Evolutionary conservation across 2,329 filamentous ascomycete genomes (phyloP).

Genomic region (Pseudogymnoascus sp.): DNA sequence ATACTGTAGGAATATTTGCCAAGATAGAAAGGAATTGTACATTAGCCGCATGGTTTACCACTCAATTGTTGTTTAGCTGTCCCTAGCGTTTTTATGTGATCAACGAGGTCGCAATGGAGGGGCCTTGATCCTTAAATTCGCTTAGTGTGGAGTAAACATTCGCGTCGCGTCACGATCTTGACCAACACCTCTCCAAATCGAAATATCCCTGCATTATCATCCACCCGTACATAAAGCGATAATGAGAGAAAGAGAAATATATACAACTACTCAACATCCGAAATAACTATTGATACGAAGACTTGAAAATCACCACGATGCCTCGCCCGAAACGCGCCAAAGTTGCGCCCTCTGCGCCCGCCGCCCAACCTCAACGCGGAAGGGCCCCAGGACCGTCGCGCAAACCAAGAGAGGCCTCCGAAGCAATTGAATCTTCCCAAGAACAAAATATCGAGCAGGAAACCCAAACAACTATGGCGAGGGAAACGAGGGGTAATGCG

Average conservation of each 20-base stretch:
- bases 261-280: background rate
- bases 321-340: constrained; percentile 30
- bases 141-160: constrained; percentile 7
- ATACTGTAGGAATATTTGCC: constrained; percentile 1
- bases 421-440: constrained; percentile 19
- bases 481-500: background rate
- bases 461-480: constrained; percentile 12
- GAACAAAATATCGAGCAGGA: constrained; percentile 28
- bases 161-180: constrained; percentile 11
- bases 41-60: background rate
- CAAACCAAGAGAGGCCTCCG: background rate
- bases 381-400: constrained; percentile 11
- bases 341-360: constrained; percentile 25
- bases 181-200: constrained; percentile 1
- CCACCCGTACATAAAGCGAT: background rate
- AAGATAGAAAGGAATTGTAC: constrained; percentile 1
- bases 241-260: constrained; percentile 4
- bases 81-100: background rate
- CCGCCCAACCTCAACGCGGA: constrained; percentile 12
- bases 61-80: background rate
- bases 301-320: constrained; percentile 18
- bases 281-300: constrained; percentile 2
- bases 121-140: background rate
- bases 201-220: constrained; percentile 6
- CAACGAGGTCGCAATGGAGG: background rate